A percentile compares a stretch with the other conserved stretches of the same genome.
phyloP scores from a whole-genome alignment of 2,329 filamentous ascomycete genomes.

The Salinomyces thailandicus region DNA sequence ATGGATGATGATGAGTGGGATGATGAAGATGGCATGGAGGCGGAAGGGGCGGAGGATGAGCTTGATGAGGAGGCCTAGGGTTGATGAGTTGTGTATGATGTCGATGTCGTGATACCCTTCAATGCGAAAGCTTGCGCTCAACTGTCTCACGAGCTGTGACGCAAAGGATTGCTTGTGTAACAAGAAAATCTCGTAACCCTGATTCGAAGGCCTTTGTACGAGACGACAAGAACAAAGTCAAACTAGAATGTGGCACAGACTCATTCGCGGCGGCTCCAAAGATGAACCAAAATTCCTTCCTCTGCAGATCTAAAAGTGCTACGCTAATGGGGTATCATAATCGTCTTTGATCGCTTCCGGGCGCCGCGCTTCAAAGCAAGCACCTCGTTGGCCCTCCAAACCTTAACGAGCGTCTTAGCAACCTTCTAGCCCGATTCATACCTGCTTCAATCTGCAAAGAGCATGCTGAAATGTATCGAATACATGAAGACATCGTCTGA shows the following conservation, averaged over 20 bases:
- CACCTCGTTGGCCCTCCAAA: background rate
- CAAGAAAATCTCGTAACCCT: no score
- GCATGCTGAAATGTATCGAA: background rate
- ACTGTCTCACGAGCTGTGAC: no score
- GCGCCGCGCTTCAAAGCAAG: background rate
- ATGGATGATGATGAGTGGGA: conserved; percentile 45
- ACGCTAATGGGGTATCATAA: conserved; percentile 2
- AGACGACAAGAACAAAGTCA: no score
- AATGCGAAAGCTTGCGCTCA: no score
- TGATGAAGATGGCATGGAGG: conserved; percentile 26
- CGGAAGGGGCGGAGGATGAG: conserved; percentile 2
- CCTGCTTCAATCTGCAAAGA: background rate
- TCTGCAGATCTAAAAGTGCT: background rate
- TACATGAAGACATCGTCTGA: background rate
- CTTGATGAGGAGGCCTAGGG: conserved; percentile 2
- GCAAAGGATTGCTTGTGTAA: no score
- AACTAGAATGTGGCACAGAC: no score
- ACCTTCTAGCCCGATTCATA: background rate
- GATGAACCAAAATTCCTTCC: no score
- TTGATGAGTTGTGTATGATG: no score
- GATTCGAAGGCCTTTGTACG: no score
- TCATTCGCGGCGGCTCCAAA: no score
- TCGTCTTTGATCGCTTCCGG: background rate
- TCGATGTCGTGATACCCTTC: no score
- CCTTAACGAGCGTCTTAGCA: background rate